Conservation (phyloP, 2,329 filamentous ascomycete genomes). For the Conoideocrella luteorostrata region DNA sequence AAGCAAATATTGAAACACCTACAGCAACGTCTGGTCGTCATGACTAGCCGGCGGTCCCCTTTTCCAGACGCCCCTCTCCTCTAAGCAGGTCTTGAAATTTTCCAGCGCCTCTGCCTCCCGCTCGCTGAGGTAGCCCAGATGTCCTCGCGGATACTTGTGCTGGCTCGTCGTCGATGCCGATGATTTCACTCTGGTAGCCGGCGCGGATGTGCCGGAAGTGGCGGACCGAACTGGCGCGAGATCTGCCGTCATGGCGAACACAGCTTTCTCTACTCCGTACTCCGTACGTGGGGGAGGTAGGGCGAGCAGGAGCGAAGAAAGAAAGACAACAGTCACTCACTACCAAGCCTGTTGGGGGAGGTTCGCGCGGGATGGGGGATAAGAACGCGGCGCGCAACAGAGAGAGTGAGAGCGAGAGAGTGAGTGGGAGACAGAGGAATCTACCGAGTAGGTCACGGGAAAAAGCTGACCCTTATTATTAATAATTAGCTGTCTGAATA, state of each 20-base stretch:
- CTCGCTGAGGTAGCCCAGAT: slow-evolving; percentile 68
- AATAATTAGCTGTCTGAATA: no score
- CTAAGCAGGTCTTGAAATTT: slow-evolving; percentile 64
- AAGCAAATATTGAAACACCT: slow-evolving; percentile 29
- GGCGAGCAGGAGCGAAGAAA: background rate
- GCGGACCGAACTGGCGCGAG: slow-evolving; percentile 13
- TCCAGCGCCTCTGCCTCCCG: slow-evolving; percentile 61
- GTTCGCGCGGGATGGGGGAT: no score
- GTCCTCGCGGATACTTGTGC: slow-evolving; percentile 64
- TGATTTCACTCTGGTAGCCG: slow-evolving; percentile 22
- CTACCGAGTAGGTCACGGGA: no score
- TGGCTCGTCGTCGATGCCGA: slow-evolving; percentile 26
- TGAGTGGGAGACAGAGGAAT: no score
- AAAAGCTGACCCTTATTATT: no score
- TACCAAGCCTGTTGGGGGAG: no score
- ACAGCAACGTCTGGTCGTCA: slow-evolving; percentile 69
- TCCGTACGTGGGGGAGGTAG: background rate
- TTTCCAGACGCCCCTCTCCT: slow-evolving; percentile 58
- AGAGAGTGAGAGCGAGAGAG: no score
- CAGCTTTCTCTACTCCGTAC: no score
- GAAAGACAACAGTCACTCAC: no score
- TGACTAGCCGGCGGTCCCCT: slow-evolving; percentile 54
- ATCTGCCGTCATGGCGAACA: slow-evolving; percentile 20
- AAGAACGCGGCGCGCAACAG: no score
- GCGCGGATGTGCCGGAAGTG: slow-evolving; percentile 14